Base-by-base conservation (phyloP, 352 stramenopile genomes). In the Phytopythium vexans region DNA sequence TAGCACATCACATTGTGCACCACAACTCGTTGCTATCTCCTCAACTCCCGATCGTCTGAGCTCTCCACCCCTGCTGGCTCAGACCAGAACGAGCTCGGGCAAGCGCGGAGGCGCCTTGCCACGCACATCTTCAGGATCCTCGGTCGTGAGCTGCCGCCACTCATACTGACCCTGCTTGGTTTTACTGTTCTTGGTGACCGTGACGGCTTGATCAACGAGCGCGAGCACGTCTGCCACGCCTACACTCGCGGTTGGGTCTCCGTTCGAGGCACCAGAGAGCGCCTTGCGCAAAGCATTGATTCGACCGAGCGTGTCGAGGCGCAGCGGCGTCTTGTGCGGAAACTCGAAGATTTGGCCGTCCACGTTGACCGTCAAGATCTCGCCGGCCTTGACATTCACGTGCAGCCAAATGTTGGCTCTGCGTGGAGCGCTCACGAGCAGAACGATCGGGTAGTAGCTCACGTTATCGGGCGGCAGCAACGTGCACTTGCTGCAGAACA, bases 401-500 rank as follows among this genome's bases (percentile, higher is more conserved):
- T 81, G 66, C 9, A 94, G 43, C 64, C 82, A 89, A 54, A 92
- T 82, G 52, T 87, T 90, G 0, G 70, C 65, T 35, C 65, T 32
- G 32, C 50, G 57, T 9, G 67, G 68, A 36, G 71, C 71, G 49
- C 68, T 68, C 31, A 82, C 59, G 6, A 86, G 47, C 43, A 82
- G 34, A 65, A 90, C 60, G 31, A 85, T 74, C 8, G 82, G 68
- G 27, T 86, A 86, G 57, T 91, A 94, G 3, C 65, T 64, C 15
- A 75, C 41, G 6, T 61, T 70, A 34, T 73, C 68, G 8, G 82
- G 75, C 7, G 84, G 84, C 34, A 94, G 51, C 39, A 94, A 56
- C 37, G 84, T 94, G 49, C 76, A 90, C 49, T 91, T 89, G 45
- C 64, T 77, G 59, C 82, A 89, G 54, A 85, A 84, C 76, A 94